Base-by-base conservation (phyloP, 2,329 filamentous ascomycete species). In the Talaromyces sp. region DNA sequence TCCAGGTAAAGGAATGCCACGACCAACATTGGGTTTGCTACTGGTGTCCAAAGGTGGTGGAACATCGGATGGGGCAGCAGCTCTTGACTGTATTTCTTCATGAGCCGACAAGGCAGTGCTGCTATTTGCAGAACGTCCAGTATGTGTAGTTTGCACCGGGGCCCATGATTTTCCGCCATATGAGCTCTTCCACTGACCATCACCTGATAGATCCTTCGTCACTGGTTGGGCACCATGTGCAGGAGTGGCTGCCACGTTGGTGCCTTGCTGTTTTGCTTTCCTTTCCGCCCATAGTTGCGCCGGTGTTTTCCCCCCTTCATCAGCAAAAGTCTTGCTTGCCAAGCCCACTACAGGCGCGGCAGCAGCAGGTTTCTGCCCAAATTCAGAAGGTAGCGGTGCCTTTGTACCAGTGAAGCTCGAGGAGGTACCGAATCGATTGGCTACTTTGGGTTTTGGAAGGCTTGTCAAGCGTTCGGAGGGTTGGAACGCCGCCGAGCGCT, bases 211-310 rank as follows among this genome's bases (percentile, higher is more conserved):
- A 56, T 83, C 79, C 57, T 73, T 79, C 47, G 79, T 80, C 28
- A 61, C 62, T 18, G 58, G 55, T 23, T 59, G 56, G 10, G 56
- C 27, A 56, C 30, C 30, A 18, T 31, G 16, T 14, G 52, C 42
- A 53, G 50, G 50, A 16, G 47, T 55, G 9, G 61, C 16, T n/a
- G 57, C 31, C 16, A 52, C 40, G 27, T 27, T 44, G 18, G 36
- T 14, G 53, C 85, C 88, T 57, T 57, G 60, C 74, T 95, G 87
- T 64, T 87, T 88, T 42, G 91, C 94, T 81, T 98, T 98, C 81
- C 93, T 96, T 81, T 99, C 95, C 0, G 94, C 94, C 95, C 95
- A 99, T 40, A 96, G 79, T 76, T 99, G 95, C 33, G 95, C 93
- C 6, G 95, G 95, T 5, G 95, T 98, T 82, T 98, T 99, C 65